These are phyloP conservation scores for Xerocomus potaroensis DNA, from an alignment of 768 basidiomycete species.

Conservation along the genomic window DNA sequence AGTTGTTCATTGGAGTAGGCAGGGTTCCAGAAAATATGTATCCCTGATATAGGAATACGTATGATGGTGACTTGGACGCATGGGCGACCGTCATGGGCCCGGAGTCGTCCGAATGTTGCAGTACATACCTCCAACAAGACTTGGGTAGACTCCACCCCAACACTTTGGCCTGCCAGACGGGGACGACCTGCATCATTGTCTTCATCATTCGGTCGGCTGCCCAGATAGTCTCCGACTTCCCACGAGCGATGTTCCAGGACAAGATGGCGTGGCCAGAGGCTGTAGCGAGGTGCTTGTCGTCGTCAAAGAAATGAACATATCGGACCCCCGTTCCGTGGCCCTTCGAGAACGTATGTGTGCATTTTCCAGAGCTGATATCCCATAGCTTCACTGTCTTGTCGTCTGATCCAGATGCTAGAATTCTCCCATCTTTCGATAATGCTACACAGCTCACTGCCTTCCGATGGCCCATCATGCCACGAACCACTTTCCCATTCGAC, in stretches of 20 bases:
- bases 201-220: background rate
- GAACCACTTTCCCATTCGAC: conserved; percentile 8
- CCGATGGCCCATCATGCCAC: conserved; percentile 21
- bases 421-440: background rate
- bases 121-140: background rate
- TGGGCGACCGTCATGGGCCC: background rate
- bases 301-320: conserved; percentile 12
- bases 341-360: conserved; percentile 9
- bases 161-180: conserved; percentile 3
- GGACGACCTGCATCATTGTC: background rate
- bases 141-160: conserved; percentile 7
- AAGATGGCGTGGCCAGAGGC: conserved; percentile 6
- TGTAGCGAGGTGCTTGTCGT: conserved; percentile 7
- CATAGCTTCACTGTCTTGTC: conserved; percentile 25
- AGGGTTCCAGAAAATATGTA: background rate
- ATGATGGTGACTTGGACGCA: conserved; percentile 5
- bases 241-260: conserved; percentile 10
- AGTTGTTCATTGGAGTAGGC: background rate
- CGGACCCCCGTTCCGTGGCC: conserved; percentile 12
- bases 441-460: conserved; percentile 1
- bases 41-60: background rate
- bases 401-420: conserved; percentile 22
- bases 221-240: conserved; percentile 6
- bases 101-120: background rate
- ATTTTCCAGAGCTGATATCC: conserved; percentile 16